Base-by-base conservation (phyloP, 305 asterid genomes). In the Solanum hybrid region DNA sequence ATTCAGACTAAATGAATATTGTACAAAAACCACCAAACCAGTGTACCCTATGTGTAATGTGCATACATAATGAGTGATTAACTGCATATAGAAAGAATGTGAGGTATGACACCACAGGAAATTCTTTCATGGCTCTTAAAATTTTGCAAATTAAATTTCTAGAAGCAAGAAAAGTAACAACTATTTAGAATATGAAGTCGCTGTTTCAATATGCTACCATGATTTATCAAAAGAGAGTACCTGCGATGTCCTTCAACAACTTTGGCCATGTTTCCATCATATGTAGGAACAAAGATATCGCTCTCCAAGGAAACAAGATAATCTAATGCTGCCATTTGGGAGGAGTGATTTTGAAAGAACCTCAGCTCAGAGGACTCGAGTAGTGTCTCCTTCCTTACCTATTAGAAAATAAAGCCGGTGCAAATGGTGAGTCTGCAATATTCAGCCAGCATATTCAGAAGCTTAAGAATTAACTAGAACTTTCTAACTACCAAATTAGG, bases 201-300 rank as follows among this genome's bases (percentile, higher is more conserved):
- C 4, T 3, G 69, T 57, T 57, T 1, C 69, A 57, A 3, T 20
- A 20, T 57, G 69, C 69, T 57, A 57, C 69, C 26, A 57, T 8
- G 69, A 57, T 57, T 57, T 87, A 26, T 3, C 22, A 16, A 57
- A 67, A 20, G 71, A 40, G n/a, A 78, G 34, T 86, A 97, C 98
- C 99, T 97, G 67, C 98, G 96, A 87, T 96, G 98, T 8, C 99
- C 99, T 95, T 97, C 98, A 31, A 97, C 98, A 75, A 97, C 97
- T 93, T 94, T 97, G 40, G 99, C 98, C 99, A 97, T 97, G 89
- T 97, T 97, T 67, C 99, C 99, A 90, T 97, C 96, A 85, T 95
- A 97, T 5, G 99, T 97, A 39, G 98, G 99, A 92, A 96, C 94
- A 92, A 96, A 97, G 46, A 96, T 92, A 92, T 96, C 96, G 86